These are phyloP conservation scores for Obba rivulosa DNA, from an alignment of 768 basidiomycete species.

Conservation along the genomic window DNA sequence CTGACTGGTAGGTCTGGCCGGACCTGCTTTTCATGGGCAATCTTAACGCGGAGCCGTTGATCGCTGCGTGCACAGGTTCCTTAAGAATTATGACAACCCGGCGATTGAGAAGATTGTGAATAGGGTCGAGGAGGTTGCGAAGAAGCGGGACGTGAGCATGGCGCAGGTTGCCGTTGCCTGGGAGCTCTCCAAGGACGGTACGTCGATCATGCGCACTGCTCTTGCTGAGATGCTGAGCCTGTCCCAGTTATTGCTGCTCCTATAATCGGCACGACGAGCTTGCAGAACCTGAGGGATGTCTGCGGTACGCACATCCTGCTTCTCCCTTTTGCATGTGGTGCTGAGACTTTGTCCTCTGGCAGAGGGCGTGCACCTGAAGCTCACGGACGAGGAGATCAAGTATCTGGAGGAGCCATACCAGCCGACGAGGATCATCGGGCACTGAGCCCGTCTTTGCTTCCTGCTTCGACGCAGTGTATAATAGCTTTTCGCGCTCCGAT, in stretches of 20 bases:
- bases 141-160: constrained; percentile 29
- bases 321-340: background rate
- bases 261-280: constrained; percentile 31
- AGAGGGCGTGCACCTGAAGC: constrained; percentile 4
- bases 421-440: constrained; percentile 41
- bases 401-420: constrained; percentile 46
- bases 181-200: constrained; percentile 5
- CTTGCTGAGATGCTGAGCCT: background rate
- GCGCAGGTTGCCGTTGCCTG: constrained; percentile 28
- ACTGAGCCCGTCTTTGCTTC: too few species aligned
- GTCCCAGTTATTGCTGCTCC: constrained; percentile 24
- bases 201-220: background rate
- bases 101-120: background rate
- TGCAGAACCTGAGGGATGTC: constrained; percentile 32
- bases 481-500: too few species aligned
- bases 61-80: background rate
- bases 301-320: constrained; percentile 9
- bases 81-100: background rate
- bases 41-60: background rate
- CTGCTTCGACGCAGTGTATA: too few species aligned
- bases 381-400: constrained; percentile 43
- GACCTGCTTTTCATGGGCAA: background rate
- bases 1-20: constrained; percentile 16
- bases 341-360: background rate
- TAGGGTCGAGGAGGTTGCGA: constrained; percentile 34